These are phyloP conservation scores for Trichoderma breve DNA, from an alignment of 2,329 filamentous ascomycete species.

Conservation along the genomic window DNA sequence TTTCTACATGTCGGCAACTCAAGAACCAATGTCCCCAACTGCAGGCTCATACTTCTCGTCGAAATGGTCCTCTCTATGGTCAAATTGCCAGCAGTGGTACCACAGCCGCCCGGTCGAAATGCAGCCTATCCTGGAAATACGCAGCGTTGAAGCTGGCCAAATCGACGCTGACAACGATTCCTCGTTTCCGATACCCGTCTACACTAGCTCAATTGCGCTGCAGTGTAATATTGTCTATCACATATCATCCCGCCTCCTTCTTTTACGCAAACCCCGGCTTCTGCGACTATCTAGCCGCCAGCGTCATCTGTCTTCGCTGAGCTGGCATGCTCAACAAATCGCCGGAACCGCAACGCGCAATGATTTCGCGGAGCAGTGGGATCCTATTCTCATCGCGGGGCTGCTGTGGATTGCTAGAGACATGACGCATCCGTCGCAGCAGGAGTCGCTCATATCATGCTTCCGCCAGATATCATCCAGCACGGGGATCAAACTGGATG, in stretches of 20 bases:
- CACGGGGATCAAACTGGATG: constrained; percentile 24
- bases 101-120: constrained; percentile 20
- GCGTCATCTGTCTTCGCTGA: constrained; percentile 21
- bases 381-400: constrained; percentile 31
- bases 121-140: constrained; percentile 24
- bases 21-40: neutral
- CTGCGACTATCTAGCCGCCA: constrained; percentile 20
- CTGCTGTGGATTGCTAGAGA: constrained; percentile 29
- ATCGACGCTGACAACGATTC: constrained; percentile 22
- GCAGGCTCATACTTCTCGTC: constrained; percentile 1
- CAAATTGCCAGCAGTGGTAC: constrained; percentile 24
- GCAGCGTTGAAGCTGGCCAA: constrained; percentile 24
- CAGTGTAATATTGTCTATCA: constrained; percentile 25
- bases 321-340: constrained; percentile 33
- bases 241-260: constrained; percentile 25
- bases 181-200: constrained; percentile 26
- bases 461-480: constrained; percentile 20
- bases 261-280: constrained; percentile 26
- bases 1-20: neutral
- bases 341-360: constrained; percentile 31
- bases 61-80: constrained; percentile 23
- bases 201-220: constrained; percentile 25
- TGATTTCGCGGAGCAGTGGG: constrained; percentile 34
- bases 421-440: constrained; percentile 31
- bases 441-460: constrained; percentile 25